A percentile compares a stretch with the other conserved stretches of the same genome.
Conservation (phyloP, 192 early-diverging fungal genomes). For the Rhizoclosmatium sp. region DNA sequence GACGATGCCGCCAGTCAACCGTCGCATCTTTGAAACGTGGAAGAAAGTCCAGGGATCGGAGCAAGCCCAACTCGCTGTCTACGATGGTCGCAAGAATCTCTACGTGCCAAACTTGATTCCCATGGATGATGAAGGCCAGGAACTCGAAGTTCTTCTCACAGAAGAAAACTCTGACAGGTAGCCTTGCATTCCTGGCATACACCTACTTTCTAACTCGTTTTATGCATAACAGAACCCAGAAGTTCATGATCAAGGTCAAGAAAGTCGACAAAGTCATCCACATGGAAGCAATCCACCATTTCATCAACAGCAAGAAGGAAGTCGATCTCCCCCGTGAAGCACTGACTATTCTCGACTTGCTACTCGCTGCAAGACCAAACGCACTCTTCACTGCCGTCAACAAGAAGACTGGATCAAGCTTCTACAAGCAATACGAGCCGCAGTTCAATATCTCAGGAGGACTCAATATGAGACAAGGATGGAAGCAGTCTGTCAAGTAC, state of each 20-base stretch:
- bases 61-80: slow-evolving; percentile 14
- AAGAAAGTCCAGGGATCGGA: slow-evolving; percentile 11
- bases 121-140: slow-evolving; percentile 2
- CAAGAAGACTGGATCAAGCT: slow-evolving; percentile 24
- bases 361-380: slow-evolving; percentile 26
- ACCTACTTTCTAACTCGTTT: too few relatives aligned
- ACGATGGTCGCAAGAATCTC: slow-evolving; percentile 39
- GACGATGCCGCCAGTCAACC: slow-evolving; percentile 29
- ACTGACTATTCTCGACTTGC: slow-evolving; percentile 29
- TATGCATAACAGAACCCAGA: neutral
- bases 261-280: slow-evolving; percentile 23
- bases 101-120: slow-evolving; percentile 28
- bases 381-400: slow-evolving; percentile 31
- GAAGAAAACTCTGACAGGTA: slow-evolving; percentile 1
- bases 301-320: slow-evolving; percentile 22
- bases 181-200: too few relatives aligned
- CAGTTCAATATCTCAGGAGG: slow-evolving; percentile 35
- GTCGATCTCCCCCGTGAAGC: slow-evolving; percentile 34
- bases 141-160: neutral
- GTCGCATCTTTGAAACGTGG: slow-evolving; percentile 37
- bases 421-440: slow-evolving; percentile 32
- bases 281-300: slow-evolving; percentile 29
- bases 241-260: slow-evolving; percentile 23
- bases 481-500: slow-evolving; percentile 37
- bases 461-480: slow-evolving; percentile 24